Percentiles rank a stretch among this genome's conserved stretches.
Conservation (phyloP, 768 basidiomycete genomes). For the Mycena epipterygia region DNA sequence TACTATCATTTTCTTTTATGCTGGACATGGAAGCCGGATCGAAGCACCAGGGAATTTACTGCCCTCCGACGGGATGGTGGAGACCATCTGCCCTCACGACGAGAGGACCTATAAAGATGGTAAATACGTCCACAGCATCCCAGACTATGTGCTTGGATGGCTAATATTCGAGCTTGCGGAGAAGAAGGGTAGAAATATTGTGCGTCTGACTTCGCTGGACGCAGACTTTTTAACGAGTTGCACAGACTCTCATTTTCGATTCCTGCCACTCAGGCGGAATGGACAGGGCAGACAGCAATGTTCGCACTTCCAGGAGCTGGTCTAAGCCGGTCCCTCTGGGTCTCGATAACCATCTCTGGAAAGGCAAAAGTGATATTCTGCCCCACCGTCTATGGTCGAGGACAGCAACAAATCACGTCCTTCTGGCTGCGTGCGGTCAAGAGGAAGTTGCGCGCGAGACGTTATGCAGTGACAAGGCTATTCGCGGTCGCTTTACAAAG, state of each 20-base stretch:
- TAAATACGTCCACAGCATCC: neutral
- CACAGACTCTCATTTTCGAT: constrained; percentile 11
- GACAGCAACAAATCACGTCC: neutral
- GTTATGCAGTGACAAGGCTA: neutral
- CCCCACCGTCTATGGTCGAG: neutral
- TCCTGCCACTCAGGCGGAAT: constrained; percentile 4
- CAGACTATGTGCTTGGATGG: constrained; percentile 15
- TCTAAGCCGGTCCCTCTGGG: neutral
- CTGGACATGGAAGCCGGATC: constrained; percentile 5
- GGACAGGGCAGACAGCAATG: neutral
- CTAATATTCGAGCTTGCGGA: neutral
- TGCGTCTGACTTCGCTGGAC: neutral
- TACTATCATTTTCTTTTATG: constrained; percentile 1
- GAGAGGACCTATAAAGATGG: neutral
- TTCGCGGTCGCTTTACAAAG: constrained; percentile 6
- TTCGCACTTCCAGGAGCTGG: neutral
- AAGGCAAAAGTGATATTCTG: neutral
- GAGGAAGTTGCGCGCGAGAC: neutral
- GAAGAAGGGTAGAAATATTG: constrained; percentile 15
- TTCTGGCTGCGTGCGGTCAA: constrained; percentile 9
- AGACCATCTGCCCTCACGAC: neutral
- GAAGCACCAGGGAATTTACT: neutral
- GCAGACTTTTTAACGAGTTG: neutral
- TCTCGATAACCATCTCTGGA: neutral
- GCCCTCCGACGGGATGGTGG: neutral